phyloP scores from a whole-genome alignment of 1,284 basidiomycete species.

The Cutaneotrichosporon cyanovorans region DNA sequence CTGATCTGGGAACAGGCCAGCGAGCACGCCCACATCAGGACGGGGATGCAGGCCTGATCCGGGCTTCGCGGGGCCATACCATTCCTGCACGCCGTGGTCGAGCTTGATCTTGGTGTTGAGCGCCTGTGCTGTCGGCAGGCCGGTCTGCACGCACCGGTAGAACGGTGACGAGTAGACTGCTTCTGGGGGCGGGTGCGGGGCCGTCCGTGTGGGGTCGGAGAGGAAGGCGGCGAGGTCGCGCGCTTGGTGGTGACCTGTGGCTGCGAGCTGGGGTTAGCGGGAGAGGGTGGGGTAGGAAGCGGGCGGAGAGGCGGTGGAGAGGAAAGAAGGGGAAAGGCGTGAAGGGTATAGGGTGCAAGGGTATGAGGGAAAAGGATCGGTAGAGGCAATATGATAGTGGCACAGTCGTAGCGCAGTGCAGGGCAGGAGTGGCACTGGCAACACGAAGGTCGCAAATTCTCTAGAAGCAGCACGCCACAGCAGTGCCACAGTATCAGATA shows the following conservation, averaged over 20 bases:
- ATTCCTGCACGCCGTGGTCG: conserved; percentile 15
- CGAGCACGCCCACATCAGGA: conserved; percentile 23
- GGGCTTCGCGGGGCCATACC: conserved; percentile 5
- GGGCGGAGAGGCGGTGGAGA: neutral
- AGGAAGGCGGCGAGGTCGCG: conserved; percentile 32
- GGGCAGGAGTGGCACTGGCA: too few species aligned
- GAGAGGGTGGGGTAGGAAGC: neutral
- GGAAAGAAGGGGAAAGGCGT: too few species aligned
- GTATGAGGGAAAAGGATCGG: too few species aligned
- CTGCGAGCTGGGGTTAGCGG: conserved; percentile 38
- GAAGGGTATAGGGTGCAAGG: too few species aligned
- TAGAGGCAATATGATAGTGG: too few species aligned
- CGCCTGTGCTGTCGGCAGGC: conserved; percentile 39
- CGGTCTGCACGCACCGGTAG: conserved; percentile 51
- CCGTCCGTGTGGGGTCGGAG: conserved; percentile 17
- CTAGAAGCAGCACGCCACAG: too few species aligned
- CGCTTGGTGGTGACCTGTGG: conserved; percentile 45
- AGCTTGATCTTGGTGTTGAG: conserved; percentile 4
- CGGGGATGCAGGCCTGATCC: conserved; percentile 41
- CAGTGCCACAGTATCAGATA: too few species aligned
- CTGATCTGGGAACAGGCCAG: conserved; percentile 24
- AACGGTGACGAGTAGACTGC: conserved; percentile 42
- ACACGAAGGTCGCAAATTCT: too few species aligned
- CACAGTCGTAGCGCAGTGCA: too few species aligned
- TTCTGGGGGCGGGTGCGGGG: conserved; percentile 35